These are phyloP conservation scores for Aspergillus texensis DNA, from an alignment of 2,329 filamentous ascomycete genomes.

Conservation along the genomic window DNA sequence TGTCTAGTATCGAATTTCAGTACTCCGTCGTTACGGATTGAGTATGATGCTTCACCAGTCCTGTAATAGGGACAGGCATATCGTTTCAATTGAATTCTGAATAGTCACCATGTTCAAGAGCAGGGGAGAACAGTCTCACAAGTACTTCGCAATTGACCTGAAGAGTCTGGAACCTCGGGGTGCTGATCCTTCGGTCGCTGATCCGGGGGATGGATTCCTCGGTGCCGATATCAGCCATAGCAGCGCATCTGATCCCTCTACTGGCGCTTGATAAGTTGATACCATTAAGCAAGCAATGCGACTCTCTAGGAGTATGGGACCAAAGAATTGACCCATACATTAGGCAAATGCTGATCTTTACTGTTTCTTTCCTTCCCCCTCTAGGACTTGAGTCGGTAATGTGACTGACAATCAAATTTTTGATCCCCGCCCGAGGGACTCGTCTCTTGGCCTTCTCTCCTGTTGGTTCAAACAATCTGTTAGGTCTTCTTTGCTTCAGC, in stretches of 20 bases:
- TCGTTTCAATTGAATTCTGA: neutral
- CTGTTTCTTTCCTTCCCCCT: neutral
- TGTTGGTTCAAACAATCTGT: neutral
- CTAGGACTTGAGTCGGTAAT: neutral
- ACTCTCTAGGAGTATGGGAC: neutral
- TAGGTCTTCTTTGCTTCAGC: neutral
- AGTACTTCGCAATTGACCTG: neutral
- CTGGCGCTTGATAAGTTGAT: neutral
- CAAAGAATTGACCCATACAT: neutral
- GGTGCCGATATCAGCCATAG: neutral
- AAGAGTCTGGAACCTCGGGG: constrained; percentile 16
- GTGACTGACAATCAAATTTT: neutral
- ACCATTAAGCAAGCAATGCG: neutral
- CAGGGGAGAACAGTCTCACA: neutral
- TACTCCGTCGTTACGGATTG: neutral
- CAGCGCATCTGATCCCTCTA: neutral
- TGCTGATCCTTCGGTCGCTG: constrained; percentile 15
- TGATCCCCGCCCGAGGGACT: neutral
- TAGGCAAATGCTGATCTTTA: neutral
- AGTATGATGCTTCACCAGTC: neutral
- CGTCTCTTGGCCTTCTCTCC: neutral
- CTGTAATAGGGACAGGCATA: neutral
- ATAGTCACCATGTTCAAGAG: too few species aligned
- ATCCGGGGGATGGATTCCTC: constrained; percentile 9
- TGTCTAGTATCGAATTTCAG: too few species aligned